These are phyloP conservation scores for Linum lewisii DNA, from an alignment of 345 rosid species.

Conservation along the genomic window DNA sequence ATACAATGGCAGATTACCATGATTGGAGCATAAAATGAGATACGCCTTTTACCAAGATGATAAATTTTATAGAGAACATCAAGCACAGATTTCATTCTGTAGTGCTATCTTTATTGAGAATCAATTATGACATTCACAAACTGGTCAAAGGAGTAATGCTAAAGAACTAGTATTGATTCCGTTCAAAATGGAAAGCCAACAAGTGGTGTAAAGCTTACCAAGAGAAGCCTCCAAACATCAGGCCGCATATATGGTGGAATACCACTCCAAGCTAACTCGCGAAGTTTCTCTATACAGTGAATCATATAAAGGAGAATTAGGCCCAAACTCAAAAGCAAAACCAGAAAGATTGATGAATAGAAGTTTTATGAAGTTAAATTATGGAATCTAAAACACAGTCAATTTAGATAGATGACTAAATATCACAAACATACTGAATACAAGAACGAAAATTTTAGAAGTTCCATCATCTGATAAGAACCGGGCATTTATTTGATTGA, in stretches of 20 bases:
- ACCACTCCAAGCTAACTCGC: slow-evolving; percentile 96
- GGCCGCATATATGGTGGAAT: slow-evolving; percentile 91
- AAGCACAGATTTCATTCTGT: too few relatives aligned
- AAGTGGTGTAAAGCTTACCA: slow-evolving; percentile 44
- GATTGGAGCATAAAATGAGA: too few relatives aligned
- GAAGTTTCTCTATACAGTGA: slow-evolving; percentile 58
- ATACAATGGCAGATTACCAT: too few relatives aligned
- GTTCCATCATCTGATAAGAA: neutral
- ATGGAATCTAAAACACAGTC: neutral
- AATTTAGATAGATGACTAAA: neutral
- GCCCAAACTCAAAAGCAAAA: neutral
- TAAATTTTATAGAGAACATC: too few relatives aligned
- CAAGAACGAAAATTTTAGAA: too few relatives aligned
- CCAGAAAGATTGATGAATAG: neutral
- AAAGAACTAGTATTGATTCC: neutral
- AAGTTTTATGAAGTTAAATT: neutral
- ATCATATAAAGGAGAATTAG: neutral
- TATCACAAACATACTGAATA: neutral
- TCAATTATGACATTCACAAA: too few relatives aligned
- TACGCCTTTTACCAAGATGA: too few relatives aligned
- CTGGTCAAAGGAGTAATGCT: too few relatives aligned
- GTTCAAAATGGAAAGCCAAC: slow-evolving; percentile 8
- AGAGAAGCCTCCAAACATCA: slow-evolving; percentile 83
- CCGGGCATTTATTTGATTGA: too few relatives aligned
- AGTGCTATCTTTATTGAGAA: too few relatives aligned